These are phyloP conservation scores for Dissoconium aciculare DNA, from an alignment of 2,329 filamentous ascomycete genomes.

Conservation along the genomic window DNA sequence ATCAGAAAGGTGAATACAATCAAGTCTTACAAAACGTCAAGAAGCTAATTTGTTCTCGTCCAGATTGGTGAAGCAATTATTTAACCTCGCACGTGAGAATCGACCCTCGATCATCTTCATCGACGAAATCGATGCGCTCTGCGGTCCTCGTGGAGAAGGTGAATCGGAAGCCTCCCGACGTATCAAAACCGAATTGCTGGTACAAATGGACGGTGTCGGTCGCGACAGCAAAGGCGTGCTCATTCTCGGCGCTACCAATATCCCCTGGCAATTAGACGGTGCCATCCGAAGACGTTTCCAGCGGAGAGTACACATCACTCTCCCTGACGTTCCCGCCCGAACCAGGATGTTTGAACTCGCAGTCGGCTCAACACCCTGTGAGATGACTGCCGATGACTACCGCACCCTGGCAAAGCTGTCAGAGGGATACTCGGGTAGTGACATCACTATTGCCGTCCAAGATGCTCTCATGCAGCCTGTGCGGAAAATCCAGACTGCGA, in stretches of 20 bases:
- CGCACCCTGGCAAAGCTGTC: conserved; percentile 64
- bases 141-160: conserved; percentile 81
- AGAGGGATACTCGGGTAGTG: conserved; percentile 89
- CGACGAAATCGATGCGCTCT: conserved; percentile 92
- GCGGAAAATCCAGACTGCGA: conserved; percentile 89
- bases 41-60: too few relatives aligned
- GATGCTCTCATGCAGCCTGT: conserved; percentile 96
- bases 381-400: conserved; percentile 64
- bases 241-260: conserved; percentile 92
- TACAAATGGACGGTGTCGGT: conserved; percentile 98
- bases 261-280: conserved; percentile 94
- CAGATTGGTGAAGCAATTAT: conserved; percentile 88
- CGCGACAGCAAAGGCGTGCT: conserved; percentile 88
- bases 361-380: conserved; percentile 83
- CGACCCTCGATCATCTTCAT: conserved; percentile 98
- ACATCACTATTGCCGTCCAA: conserved; percentile 92
- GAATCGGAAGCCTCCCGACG: conserved; percentile 93
- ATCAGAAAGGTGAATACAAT: conserved; percentile 59
- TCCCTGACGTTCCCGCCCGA: conserved; percentile 74
- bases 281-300: conserved; percentile 95
- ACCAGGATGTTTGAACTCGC: conserved; percentile 93
- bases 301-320: conserved; percentile 81
- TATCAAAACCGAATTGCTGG: conserved; percentile 96
- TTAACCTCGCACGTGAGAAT: conserved; percentile 95
- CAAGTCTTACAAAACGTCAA: conserved; percentile 1